Evolutionary conservation across 2,329 filamentous ascomycete genomes (phyloP).

Genomic region (Aaosphaeria arxii): DNA sequence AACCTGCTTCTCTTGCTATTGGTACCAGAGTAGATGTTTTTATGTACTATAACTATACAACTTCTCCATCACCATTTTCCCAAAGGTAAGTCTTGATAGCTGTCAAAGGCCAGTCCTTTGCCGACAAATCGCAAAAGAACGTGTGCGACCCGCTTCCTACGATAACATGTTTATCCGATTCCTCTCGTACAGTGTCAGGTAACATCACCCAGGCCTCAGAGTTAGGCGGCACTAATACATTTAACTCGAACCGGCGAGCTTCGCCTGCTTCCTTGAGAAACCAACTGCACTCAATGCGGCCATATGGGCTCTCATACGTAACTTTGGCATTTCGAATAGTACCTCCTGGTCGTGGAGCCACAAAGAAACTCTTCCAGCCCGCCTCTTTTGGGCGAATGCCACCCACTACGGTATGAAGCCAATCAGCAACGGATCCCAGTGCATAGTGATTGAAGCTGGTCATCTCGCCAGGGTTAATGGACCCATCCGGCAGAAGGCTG

Average conservation of each 20-base stretch:
- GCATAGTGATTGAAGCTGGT: slow-evolving; percentile 1
- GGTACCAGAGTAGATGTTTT: too few species aligned
- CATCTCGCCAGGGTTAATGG: not conserved
- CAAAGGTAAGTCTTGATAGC: too few species aligned
- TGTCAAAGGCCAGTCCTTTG: too few species aligned
- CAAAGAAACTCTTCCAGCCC: not conserved
- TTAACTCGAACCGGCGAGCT: too few species aligned
- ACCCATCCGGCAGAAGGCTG: not conserved
- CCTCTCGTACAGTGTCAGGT: not conserved
- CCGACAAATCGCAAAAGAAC: too few species aligned
- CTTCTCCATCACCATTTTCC: too few species aligned
- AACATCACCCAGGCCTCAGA: not conserved
- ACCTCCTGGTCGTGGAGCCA: not conserved
- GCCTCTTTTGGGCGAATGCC: not conserved
- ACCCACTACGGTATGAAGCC: not conserved
- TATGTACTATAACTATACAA: too few species aligned
- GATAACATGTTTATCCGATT: too few species aligned
- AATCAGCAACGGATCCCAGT: not conserved
- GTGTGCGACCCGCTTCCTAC: too few species aligned
- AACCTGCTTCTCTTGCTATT: too few species aligned
- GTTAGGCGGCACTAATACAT: not conserved
- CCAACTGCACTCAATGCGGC: not conserved
- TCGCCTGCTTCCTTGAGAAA: not conserved
- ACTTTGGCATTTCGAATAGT: not conserved
- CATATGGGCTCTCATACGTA: not conserved